phyloP scores from a whole-genome alignment of 2,329 filamentous ascomycete genomes.

The Hypocrella siamensis region DNA sequence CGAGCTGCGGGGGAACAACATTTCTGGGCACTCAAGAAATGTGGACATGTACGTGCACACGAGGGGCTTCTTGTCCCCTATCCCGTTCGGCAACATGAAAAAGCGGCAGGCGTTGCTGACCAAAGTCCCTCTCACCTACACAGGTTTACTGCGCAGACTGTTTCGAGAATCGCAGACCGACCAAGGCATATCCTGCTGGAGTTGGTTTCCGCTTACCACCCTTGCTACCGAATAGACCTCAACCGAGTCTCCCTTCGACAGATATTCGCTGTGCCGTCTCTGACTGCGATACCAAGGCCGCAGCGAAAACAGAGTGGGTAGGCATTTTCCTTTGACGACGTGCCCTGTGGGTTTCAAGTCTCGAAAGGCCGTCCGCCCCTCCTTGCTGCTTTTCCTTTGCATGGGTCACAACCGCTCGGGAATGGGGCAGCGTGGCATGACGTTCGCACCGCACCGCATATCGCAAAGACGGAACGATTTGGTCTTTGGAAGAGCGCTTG shows the following conservation, averaged over 20 bases:
- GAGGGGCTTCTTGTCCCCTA: neutral
- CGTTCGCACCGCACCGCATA: too few species aligned
- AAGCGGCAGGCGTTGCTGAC: too few species aligned
- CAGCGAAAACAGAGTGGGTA: conserved; percentile 41
- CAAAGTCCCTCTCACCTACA: neutral
- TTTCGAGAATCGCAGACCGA: conserved; percentile 37
- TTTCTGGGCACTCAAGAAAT: conserved; percentile 82
- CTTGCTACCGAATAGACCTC: conserved; percentile 11
- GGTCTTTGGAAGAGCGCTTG: too few species aligned
- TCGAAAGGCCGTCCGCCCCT: too few species aligned
- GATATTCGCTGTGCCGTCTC: conserved; percentile 40
- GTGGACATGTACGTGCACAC: conserved; percentile 60
- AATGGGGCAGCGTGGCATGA: too few species aligned
- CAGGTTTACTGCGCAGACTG: conserved; percentile 50
- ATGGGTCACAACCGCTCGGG: too few species aligned
- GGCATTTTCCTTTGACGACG: conserved; percentile 39
- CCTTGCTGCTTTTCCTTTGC: too few species aligned
- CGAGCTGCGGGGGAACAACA: conserved; percentile 52
- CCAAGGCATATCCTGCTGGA: conserved; percentile 15
- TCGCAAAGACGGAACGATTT: too few species aligned
- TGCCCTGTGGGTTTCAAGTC: too few species aligned
- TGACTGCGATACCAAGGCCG: conserved; percentile 36
- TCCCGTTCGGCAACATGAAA: too few species aligned
- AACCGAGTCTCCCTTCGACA: conserved; percentile 7
- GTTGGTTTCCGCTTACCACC: conserved; percentile 22